Base-by-base conservation (phyloP, 192 early-diverging fungal genomes). In the Radiomyces spectabilis region DNA sequence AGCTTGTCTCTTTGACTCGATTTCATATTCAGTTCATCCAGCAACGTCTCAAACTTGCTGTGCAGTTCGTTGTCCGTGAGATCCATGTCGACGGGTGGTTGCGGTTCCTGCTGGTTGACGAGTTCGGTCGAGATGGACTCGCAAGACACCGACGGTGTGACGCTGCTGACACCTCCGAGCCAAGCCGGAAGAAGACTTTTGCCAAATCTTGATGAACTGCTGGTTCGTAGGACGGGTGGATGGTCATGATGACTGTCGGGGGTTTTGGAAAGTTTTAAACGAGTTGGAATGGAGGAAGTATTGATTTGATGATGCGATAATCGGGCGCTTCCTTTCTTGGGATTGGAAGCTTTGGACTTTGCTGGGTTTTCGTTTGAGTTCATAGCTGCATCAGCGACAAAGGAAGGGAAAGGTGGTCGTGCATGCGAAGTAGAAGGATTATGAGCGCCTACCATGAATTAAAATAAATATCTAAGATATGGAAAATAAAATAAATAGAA, bases 21-120 rank as follows among this genome's bases (percentile, higher is more conserved):
- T 40, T 72, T 76, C 56, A 71, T 77, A 27, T 73, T 64, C 8
- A 77, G 56, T 37, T 77, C 68, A 40, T 62, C 65, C 74, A 60
- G 41, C 15, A 54, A 30, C 6, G 34, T 39, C 48, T 62, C 60
- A 37, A 61, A 53, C 6, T 53, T 24, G 25, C 30, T 19, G 24
- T 18, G 15, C 21, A 58, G 33, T 41, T 58, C 46, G 21, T 24
- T 55, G 40, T 13, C 13, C 33, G 33, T 8, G 13, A 13, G 43
- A 9, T 55, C 40, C n/a, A 33, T 32, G 1, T 16, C 18, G 16
- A n/a, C 19, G 31, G 15, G 13, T 12, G 5, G 10, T 35, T 29
- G 18, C 16, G 29, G 22, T 32, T 19, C 21, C 21, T 50, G 5
- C n/a, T 41, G 8, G 55, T 16, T 6, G 45, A 44, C n/a, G 24